These are phyloP conservation scores for Amphichorda felina DNA, from an alignment of 2,329 filamentous ascomycete species.

Conservation along the genomic window DNA sequence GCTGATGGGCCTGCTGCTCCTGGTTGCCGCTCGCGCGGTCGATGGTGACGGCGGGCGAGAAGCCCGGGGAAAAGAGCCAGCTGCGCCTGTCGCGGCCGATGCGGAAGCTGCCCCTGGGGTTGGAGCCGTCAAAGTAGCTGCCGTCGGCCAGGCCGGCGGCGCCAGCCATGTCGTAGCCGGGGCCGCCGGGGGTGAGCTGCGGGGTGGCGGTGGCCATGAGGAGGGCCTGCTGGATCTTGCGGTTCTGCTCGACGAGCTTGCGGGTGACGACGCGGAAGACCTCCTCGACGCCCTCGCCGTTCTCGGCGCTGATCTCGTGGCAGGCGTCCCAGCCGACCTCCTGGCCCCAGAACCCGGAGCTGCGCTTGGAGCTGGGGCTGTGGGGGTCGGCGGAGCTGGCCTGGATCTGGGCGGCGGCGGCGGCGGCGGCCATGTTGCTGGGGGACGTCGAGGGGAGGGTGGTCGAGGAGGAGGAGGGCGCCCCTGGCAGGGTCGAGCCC, in stretches of 20 bases:
- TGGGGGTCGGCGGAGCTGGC: slow-evolving; percentile 32
- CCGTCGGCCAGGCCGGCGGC: slow-evolving; percentile 18
- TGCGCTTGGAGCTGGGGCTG: slow-evolving; percentile 52
- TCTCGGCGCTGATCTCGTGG: slow-evolving; percentile 91
- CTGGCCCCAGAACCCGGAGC: slow-evolving; percentile 77
- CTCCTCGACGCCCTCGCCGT: slow-evolving; percentile 90
- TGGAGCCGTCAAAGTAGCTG: slow-evolving; percentile 38
- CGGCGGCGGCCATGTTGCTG: slow-evolving; percentile 5
- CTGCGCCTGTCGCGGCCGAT: slow-evolving; percentile 45
- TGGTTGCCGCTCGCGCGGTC: slow-evolving; percentile 13
- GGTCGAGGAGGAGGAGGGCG: slow-evolving; percentile 13
- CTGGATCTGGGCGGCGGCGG: slow-evolving; percentile 5
- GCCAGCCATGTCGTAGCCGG: background rate
- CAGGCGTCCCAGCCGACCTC: slow-evolving; percentile 95
- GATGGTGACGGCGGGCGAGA: slow-evolving; percentile 38
- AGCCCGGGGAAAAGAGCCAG: slow-evolving; percentile 45
- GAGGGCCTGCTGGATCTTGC: slow-evolving; percentile 48
- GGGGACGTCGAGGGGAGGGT: slow-evolving; percentile 5
- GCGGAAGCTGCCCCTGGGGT: slow-evolving; percentile 38
- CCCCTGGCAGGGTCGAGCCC: slow-evolving; percentile 11
- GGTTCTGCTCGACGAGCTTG: slow-evolving; percentile 53
- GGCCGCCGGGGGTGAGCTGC: slow-evolving; percentile 26
- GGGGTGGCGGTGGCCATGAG: slow-evolving; percentile 41
- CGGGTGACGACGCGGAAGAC: slow-evolving; percentile 66
- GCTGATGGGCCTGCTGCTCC: slow-evolving; percentile 10